These are phyloP conservation scores for Colletotrichum kahawae DNA, from an alignment of 2,329 filamentous ascomycete species.

Conservation along the genomic window DNA sequence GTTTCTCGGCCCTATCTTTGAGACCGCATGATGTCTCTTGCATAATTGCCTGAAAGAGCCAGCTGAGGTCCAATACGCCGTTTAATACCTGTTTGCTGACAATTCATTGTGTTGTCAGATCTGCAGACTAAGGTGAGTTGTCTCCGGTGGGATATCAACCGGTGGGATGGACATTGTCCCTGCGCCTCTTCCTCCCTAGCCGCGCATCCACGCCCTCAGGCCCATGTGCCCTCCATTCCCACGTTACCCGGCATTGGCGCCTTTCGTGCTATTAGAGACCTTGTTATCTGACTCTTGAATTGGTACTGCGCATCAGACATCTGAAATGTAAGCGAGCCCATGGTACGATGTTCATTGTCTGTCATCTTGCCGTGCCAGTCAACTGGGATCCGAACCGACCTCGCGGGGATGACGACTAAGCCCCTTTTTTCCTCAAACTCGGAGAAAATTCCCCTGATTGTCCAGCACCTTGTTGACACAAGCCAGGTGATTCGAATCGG, in stretches of 20 bases:
- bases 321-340: slow-evolving; percentile 6
- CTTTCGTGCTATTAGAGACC: neutral
- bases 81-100: neutral
- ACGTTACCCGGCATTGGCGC: neutral
- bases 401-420: neutral
- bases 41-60: neutral
- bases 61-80: neutral
- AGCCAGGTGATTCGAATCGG: neutral
- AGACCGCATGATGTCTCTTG: neutral
- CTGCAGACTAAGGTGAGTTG: slow-evolving; percentile 12
- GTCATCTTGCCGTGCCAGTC: neutral
- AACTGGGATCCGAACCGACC: neutral
- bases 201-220: neutral
- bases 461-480: neutral
- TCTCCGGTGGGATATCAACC: neutral
- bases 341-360: neutral
- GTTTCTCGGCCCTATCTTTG: neutral
- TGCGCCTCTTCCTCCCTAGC: neutral
- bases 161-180: neutral
- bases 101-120: neutral
- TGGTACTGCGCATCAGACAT: neutral
- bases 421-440: neutral
- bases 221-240: neutral
- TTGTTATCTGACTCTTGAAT: neutral
- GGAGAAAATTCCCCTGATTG: neutral